Conservation (phyloP, 257 asterid species). For the Prunella vulgaris region DNA sequence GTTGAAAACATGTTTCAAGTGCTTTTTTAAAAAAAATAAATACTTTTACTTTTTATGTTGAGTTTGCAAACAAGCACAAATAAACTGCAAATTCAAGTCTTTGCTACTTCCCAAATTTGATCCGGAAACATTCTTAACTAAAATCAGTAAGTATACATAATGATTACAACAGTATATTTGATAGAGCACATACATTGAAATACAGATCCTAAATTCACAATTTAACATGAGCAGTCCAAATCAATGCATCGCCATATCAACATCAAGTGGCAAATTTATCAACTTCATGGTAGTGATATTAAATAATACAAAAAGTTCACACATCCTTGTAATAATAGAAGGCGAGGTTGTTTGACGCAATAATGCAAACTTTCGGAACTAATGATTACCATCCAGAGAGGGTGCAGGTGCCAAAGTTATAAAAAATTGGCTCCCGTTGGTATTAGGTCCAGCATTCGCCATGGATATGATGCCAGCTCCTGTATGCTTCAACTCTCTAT, state of each 20-base stretch:
- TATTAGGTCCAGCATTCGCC: conserved; percentile 99
- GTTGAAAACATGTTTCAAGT: too few species aligned
- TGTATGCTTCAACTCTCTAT: conserved; percentile 80
- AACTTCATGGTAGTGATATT: background rate
- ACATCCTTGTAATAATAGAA: background rate
- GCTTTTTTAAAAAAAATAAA: too few species aligned
- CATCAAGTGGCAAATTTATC: background rate
- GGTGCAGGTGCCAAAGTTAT: conserved; percentile 95
- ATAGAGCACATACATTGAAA: background rate
- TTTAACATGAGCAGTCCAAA: background rate
- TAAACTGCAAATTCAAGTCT: conserved; percentile 1
- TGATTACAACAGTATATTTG: background rate
- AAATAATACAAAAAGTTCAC: background rate
- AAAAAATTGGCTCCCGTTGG: conserved; percentile 98
- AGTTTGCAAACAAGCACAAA: too few species aligned
- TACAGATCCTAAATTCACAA: conserved; percentile 10
- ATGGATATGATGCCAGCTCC: conserved; percentile 97
- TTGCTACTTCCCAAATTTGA: background rate
- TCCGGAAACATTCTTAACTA: background rate
- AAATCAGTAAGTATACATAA: background rate
- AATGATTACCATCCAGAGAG: conserved; percentile 72
- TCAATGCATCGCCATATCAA: conserved; percentile 6
- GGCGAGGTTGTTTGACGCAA: conserved; percentile 8
- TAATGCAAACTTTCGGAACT: background rate
- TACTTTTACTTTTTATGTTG: too few species aligned